Percentiles rank a stretch among this genome's conserved stretches.
Evolutionary conservation across 2,329 filamentous ascomycete species (phyloP).

Genomic region (Pyrenophora graminea): DNA sequence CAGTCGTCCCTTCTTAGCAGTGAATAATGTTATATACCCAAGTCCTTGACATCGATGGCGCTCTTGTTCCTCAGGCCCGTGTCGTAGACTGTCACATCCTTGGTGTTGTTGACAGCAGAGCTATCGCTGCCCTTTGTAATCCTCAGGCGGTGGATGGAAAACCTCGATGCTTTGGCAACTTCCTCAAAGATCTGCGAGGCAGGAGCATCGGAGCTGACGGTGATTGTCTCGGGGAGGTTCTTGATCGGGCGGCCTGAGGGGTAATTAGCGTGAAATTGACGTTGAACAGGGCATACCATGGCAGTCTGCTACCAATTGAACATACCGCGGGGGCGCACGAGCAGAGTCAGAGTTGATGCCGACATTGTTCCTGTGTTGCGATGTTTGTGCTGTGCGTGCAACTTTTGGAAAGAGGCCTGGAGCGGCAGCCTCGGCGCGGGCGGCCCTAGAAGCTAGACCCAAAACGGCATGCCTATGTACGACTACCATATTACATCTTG

Average conservation of each 20-base stretch:
- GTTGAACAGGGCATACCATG: background rate
- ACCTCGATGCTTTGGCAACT: conserved; percentile 59
- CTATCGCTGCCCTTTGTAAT: conserved; percentile 69
- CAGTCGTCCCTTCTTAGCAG: background rate
- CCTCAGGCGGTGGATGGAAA: conserved; percentile 63
- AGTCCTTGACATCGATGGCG: conserved; percentile 83
- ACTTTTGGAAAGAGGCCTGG: conserved; percentile 15
- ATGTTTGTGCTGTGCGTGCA: conserved; percentile 12
- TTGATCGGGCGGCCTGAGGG: conserved; percentile 64
- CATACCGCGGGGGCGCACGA: conserved; percentile 54
- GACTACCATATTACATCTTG: no score
- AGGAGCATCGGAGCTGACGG: conserved; percentile 56
- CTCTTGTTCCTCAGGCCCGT: conserved; percentile 63
- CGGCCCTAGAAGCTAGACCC: conserved; percentile 7
- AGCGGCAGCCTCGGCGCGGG: conserved; percentile 18
- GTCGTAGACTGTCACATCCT: conserved; percentile 57
- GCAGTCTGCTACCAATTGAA: background rate
- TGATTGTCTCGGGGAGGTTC: conserved; percentile 61
- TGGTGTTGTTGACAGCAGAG: conserved; percentile 59
- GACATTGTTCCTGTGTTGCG: conserved; percentile 42
- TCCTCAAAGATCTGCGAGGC: conserved; percentile 61
- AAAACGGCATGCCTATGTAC: background rate
- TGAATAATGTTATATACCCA: conserved; percentile 62
- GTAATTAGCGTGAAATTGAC: conserved; percentile 7
- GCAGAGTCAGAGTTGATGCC: conserved; percentile 49